phyloP scores from a whole-genome alignment of 768 basidiomycete species.

The Tylopilus plumbeoviolaceoides region DNA sequence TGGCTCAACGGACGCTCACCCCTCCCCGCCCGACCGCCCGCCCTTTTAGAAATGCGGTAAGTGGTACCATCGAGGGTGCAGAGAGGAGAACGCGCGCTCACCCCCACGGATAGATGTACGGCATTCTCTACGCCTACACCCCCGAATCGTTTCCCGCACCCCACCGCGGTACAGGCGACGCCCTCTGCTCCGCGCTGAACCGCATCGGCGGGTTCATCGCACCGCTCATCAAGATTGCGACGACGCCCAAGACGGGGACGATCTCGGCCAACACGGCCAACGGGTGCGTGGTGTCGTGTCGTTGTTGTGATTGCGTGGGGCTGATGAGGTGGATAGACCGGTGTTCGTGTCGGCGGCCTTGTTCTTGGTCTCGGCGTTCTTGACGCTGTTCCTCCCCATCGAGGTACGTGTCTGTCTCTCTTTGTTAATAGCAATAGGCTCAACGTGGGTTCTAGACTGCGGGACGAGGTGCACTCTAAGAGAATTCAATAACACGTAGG shows the following conservation, averaged over 20 bases:
- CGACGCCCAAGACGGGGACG: slow-evolving; percentile 31
- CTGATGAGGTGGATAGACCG: slow-evolving; percentile 29
- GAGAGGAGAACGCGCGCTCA: background rate
- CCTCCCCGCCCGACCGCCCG: too few relatives aligned
- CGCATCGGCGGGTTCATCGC: slow-evolving; percentile 45
- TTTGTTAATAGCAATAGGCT: background rate
- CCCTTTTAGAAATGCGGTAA: slow-evolving; percentile 34
- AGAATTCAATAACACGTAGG: background rate
- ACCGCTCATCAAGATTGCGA: slow-evolving; percentile 47
- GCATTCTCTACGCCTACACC: slow-evolving; percentile 53
- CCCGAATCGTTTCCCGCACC: slow-evolving; percentile 58
- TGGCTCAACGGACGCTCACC: background rate
- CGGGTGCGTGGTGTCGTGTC: slow-evolving; percentile 21
- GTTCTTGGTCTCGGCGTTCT: slow-evolving; percentile 38
- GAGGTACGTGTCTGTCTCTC: slow-evolving; percentile 33
- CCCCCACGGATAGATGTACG: slow-evolving; percentile 39
- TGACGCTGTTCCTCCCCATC: slow-evolving; percentile 44
- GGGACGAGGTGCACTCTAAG: slow-evolving; percentile 20
- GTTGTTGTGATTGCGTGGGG: too few relatives aligned
- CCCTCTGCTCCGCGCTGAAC: slow-evolving; percentile 46
- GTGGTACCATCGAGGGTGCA: background rate
- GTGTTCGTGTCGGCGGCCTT: slow-evolving; percentile 46
- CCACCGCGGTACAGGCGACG: slow-evolving; percentile 53
- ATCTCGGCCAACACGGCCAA: slow-evolving; percentile 33
- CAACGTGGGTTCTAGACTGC: slow-evolving; percentile 19